Base-by-base conservation (phyloP, 805 yeast genomes). In the Zygosaccharomyces siamensis region DNA sequence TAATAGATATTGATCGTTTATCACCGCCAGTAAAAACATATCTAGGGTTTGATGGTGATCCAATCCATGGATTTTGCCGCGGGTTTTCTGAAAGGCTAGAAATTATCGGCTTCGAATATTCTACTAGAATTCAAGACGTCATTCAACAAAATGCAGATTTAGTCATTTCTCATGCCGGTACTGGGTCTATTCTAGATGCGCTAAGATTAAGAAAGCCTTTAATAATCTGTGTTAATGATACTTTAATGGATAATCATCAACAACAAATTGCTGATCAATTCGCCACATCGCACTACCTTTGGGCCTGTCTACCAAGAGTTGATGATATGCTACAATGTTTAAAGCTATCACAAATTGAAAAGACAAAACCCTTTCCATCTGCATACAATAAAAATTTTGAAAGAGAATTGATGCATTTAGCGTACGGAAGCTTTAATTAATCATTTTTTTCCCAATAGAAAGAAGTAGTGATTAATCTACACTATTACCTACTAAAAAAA, bases 161-260 rank as follows among this genome's bases (percentile, higher is more conserved):
- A 38, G 86, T 92, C 8, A 75, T 93, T 10, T 82, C 96, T 0
- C 98, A 93, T 63, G 97, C 96, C 12, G 85, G 86, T 1, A 88
- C 98, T 0, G 99, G 99, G 2, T 87, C 97, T 0, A 86, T 92
- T 6, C 65, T 93, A 24, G 99, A 92, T 59, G 75, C 86, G 0
- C 66, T 89, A 32, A 72, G 93, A 20, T 49, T 66, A 12, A 46
- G 67, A 1, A 83, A 79, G 60, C 79, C 76, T 21, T 68, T 89
- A 48, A 69, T 90, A 0, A 89, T 86, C 5, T 84, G 89, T 26
- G 78, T 82, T 7, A 92, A 92, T 63, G 75, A 76, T 8, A 56
- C 64, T 4, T 74, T 93, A n/a, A 86, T 88, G 87, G 87, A 87
- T 62, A 87, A 89, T 62, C 97, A 90, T 63, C 97, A 90, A 63